Evolutionary conservation across 2,329 filamentous ascomycete species (phyloP).

Genomic region (Fusarium tricinctum): DNA sequence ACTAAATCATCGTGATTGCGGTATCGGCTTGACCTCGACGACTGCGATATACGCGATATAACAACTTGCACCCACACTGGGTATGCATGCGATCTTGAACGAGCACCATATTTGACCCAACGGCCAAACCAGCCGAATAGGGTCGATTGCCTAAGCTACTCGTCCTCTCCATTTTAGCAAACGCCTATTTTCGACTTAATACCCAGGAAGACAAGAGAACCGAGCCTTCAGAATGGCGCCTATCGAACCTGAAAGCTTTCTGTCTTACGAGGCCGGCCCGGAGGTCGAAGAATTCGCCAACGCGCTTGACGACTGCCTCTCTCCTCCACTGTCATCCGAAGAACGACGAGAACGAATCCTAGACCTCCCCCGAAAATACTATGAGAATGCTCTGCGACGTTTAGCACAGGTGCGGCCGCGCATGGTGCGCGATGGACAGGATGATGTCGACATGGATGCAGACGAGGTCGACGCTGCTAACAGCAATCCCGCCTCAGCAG

Average conservation of each 20-base stretch:
- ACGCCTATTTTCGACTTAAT: slow-evolving; percentile 7
- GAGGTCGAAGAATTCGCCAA: slow-evolving; percentile 92
- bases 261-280: slow-evolving; percentile 66
- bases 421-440: slow-evolving; percentile 53
- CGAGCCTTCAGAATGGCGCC: slow-evolving; percentile 36
- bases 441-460: slow-evolving; percentile 68
- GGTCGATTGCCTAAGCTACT: slow-evolving; percentile 41
- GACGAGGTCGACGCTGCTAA: slow-evolving; percentile 63
- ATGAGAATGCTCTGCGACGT: slow-evolving; percentile 63
- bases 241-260: slow-evolving; percentile 17
- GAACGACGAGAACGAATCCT: slow-evolving; percentile 77
- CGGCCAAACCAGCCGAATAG: slow-evolving; percentile 48
- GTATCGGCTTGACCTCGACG: slow-evolving; percentile 10
- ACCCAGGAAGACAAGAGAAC: background rate
- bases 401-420: slow-evolving; percentile 52
- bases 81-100: slow-evolving; percentile 46
- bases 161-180: slow-evolving; percentile 5
- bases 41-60: slow-evolving; percentile 22
- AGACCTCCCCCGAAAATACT: slow-evolving; percentile 71
- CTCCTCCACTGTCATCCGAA: slow-evolving; percentile 61
- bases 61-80: slow-evolving; percentile 21
- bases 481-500: slow-evolving; percentile 45
- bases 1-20: slow-evolving; percentile 24
- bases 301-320: slow-evolving; percentile 80
- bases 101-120: slow-evolving; percentile 42